phyloP scores from a whole-genome alignment of 129 eudicot species.

The Flaveria ramosissima region DNA sequence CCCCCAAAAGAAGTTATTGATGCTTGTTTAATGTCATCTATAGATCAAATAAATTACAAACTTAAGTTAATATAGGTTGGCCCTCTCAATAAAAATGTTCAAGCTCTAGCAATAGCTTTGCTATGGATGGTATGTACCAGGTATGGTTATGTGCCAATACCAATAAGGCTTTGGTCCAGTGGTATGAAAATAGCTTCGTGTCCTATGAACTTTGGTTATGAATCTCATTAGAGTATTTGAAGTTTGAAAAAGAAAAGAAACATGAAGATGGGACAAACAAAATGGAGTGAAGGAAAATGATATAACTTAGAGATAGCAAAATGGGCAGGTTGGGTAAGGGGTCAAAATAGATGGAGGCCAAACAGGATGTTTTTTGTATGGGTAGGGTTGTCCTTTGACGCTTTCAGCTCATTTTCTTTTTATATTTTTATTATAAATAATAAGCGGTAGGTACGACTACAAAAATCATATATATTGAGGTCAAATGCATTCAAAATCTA shows the following conservation, averaged over 20 bases:
- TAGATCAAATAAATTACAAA: not conserved
- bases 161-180: slow-evolving; percentile 19
- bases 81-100: not conserved
- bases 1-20: not conserved
- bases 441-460: not conserved
- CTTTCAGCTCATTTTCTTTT: not conserved
- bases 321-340: slow-evolving; percentile 6
- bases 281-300: slow-evolving; percentile 3
- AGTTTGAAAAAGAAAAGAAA: not conserved
- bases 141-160: not conserved
- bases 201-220: not conserved
- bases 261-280: not conserved
- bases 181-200: not conserved
- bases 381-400: not conserved
- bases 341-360: not conserved
- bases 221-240: not conserved
- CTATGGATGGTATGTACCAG: no score
- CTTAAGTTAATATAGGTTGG: not conserved
- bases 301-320: not conserved
- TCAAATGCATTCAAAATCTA: not conserved
- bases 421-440: not conserved
- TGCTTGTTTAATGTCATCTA: not conserved
- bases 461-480: not conserved
- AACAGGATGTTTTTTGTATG: not conserved
- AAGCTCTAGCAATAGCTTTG: not conserved